Conservation (phyloP, 2,329 filamentous ascomycete species). For the Harringtonia aguacate region DNA sequence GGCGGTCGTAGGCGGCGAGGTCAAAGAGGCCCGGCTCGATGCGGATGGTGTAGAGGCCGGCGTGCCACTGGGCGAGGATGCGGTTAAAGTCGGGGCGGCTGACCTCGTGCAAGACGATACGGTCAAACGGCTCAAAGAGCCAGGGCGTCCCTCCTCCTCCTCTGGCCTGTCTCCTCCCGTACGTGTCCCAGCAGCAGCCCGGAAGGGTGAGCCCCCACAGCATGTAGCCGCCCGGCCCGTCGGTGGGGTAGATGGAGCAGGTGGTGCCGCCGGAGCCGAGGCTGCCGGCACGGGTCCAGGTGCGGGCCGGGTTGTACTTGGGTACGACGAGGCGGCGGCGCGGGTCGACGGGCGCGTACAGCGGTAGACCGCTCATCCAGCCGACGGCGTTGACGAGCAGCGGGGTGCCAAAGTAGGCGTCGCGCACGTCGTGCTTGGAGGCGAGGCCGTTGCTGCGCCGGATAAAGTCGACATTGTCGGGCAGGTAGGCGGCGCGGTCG, state of each 20-base stretch:
- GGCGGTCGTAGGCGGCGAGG: slow-evolving; percentile 19
- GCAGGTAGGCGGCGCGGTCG: slow-evolving; percentile 44
- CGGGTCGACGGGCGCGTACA: slow-evolving; percentile 14
- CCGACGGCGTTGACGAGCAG: slow-evolving; percentile 18
- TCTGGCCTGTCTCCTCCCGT: slow-evolving; percentile 3
- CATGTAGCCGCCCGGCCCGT: slow-evolving; percentile 27
- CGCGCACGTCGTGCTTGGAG: background rate
- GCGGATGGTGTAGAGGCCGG: slow-evolving; percentile 39
- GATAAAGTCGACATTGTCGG: slow-evolving; percentile 29
- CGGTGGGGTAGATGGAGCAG: slow-evolving; percentile 25
- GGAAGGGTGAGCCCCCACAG: slow-evolving; percentile 8
- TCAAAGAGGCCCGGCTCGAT: slow-evolving; percentile 39
- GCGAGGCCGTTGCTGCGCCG: slow-evolving; percentile 19
- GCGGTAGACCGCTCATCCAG: slow-evolving; percentile 18
- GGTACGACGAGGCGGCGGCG: slow-evolving; percentile 13
- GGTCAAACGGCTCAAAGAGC: slow-evolving; percentile 25
- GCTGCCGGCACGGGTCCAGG: slow-evolving; percentile 24
- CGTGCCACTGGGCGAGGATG: slow-evolving; percentile 23
- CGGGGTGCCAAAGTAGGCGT: too few relatives aligned
- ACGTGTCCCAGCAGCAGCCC: slow-evolving; percentile 1
- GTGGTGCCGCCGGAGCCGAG: slow-evolving; percentile 25
- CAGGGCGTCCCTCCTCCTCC: slow-evolving; percentile 17
- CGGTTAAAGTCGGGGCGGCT: slow-evolving; percentile 19
- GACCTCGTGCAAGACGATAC: slow-evolving; percentile 23
- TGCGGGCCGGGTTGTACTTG: slow-evolving; percentile 23